A percentile compares a stretch with the other conserved stretches of the same genome.
phyloP scores from a whole-genome alignment of 371 early-diverging fungal species.

The Fennellomyces sp. region DNA sequence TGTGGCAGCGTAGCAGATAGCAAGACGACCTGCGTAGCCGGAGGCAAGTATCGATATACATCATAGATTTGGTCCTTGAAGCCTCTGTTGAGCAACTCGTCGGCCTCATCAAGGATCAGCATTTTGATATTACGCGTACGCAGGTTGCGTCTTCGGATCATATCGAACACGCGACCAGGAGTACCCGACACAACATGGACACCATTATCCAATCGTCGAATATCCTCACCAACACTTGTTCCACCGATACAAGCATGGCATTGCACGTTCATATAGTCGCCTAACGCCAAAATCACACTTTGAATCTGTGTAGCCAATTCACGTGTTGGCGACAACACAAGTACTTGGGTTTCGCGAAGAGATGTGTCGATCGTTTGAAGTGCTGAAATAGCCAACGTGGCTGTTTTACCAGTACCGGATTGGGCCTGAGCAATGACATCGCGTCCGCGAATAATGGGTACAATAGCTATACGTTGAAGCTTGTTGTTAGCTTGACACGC shows the following conservation, averaged over 20 bases:
- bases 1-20: slow-evolving; percentile 97
- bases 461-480: slow-evolving; percentile 69
- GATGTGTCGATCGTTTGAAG: slow-evolving; percentile 92
- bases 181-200: slow-evolving; percentile 98
- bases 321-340: slow-evolving; percentile 98
- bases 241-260: slow-evolving; percentile 99
- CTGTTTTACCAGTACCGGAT: slow-evolving; percentile 99
- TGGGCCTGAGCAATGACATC: slow-evolving; percentile 99
- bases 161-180: slow-evolving; percentile 99
- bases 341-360: slow-evolving; percentile 90
- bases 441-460: slow-evolving; percentile 89
- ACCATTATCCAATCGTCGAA: slow-evolving; percentile 84
- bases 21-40: slow-evolving; percentile 96
- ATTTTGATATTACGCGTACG: slow-evolving; percentile 92
- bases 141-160: slow-evolving; percentile 92
- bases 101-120: slow-evolving; percentile 99
- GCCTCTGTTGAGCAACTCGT: slow-evolving; percentile 97
- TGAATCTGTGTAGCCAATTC: slow-evolving; percentile 99
- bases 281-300: slow-evolving; percentile 89
- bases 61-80: slow-evolving; percentile 99
- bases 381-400: slow-evolving; percentile 98
- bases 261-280: slow-evolving; percentile 93
- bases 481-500: background rate
- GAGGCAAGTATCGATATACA: slow-evolving; percentile 94
- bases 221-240: slow-evolving; percentile 91